Base-by-base conservation (phyloP, 352 stramenopile genomes). In the Peronospora farinosa region DNA sequence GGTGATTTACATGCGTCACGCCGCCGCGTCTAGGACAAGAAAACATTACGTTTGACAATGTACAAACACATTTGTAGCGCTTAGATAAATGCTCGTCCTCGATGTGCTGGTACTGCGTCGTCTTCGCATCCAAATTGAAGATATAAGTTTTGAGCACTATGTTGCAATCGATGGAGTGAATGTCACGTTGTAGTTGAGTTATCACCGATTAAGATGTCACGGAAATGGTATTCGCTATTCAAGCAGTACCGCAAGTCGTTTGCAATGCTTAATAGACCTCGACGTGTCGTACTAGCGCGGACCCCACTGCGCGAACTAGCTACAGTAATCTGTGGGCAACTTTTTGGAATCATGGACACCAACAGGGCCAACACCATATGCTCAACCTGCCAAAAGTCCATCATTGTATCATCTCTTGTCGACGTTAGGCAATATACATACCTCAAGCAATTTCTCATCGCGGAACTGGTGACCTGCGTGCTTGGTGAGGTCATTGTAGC, bases 171-270 rank as follows among this genome's bases (percentile, higher is more conserved):
- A 37, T 91, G 75, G 79, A 27, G 23, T 5, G 6, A 85, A 51
- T 86, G 80, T 40, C 77, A 91, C 48, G 82, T 80, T 36, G 75
- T 88, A 12, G 54, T 57, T 73, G 9, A 81, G 69, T 39, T 67
- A 85, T 45, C 71, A 91, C 46, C 48, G 66, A 17, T 17, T 41
- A 49, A n/a, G 17, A 48, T 9, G 64, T 71, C 10, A 41, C 43
- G 0, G 69, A 86, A 63, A 69, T 88, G 44, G 69, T 72, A 21
- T 76, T 91, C 21, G 3, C 36, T 82, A n/a, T 27, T 27, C 55
- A 86, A 86, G 51, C 67, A 68, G 25, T 91, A 77, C 54, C 67
- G 68, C 36, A 71, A 66, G 27, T 69, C 72, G 8, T 88, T 46
- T 72, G 69, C 30, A 86, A 88, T 46, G 72, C 43, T 56, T 91